A percentile compares a stretch with the other conserved stretches of the same genome.
phyloP scores from a whole-genome alignment of 140 eudicot species.

The Ambrosia hybrid region DNA sequence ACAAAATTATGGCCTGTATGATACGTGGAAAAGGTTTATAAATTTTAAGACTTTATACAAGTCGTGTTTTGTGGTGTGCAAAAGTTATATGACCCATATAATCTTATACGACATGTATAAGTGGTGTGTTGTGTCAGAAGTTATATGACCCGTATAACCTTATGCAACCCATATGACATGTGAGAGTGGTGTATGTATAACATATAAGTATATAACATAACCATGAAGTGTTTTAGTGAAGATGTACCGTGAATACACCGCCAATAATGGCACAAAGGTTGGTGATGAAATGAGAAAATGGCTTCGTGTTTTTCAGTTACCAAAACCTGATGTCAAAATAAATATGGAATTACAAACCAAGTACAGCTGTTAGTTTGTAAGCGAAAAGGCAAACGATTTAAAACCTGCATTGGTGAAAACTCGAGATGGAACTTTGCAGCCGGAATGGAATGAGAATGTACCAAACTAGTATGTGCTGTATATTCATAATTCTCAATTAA shows the following conservation, averaged over 20 bases:
- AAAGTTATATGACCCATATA: too few relatives aligned
- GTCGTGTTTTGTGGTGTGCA: too few relatives aligned
- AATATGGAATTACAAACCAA: not conserved
- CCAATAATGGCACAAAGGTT: constrained; percentile 91
- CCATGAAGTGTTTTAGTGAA: not conserved
- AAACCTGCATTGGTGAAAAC: constrained; percentile 86
- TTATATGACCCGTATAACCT: not conserved
- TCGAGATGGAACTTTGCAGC: constrained; percentile 78
- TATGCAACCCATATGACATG: not conserved
- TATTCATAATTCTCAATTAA: constrained; percentile 80
- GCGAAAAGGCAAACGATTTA: not conserved
- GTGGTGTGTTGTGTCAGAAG: too few relatives aligned
- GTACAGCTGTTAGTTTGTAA: not conserved
- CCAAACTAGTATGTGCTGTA: constrained; percentile 84
- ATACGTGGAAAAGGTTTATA: too few relatives aligned
- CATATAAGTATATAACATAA: too few relatives aligned
- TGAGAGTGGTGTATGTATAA: too few relatives aligned
- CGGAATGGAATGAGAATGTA: constrained; percentile 62
- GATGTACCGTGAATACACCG: constrained; percentile 85
- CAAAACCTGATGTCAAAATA: constrained; percentile 45
- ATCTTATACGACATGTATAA: too few relatives aligned
- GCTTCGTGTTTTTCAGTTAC: constrained; percentile 58
- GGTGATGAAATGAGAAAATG: constrained; percentile 75
- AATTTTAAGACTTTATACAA: too few relatives aligned
- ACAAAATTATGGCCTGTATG: too few relatives aligned